Evolutionary conservation across 2,329 filamentous ascomycete genomes (phyloP), one percentile per base, ranked within the genome.

Genomic region (Pestalotiopsis sp.): DNA sequence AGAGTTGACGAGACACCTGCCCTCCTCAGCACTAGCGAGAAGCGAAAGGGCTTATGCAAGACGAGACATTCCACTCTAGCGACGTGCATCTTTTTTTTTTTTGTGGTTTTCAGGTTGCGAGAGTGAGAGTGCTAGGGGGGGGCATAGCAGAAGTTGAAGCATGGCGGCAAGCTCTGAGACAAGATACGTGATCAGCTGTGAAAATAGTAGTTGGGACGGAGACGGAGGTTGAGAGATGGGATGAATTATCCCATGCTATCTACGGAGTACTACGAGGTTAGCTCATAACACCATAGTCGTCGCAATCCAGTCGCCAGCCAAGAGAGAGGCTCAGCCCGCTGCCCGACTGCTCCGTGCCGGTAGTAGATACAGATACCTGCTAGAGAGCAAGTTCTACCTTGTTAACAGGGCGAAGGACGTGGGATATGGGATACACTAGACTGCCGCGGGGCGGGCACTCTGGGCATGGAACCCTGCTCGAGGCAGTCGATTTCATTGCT

Each of bases 1-100:
- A 65, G 41, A 65, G 23, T 36, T 25, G 45, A 65, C 39, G 63
- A 65, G 41, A 36, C 49, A 65, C 63, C 63, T 65, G 41, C 41
- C 63, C n/a, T 65, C 20, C 31, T 25, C 23, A 55, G 63, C 41
- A 57, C 63, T 65, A 65, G 49, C 49, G 23, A 38, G 13, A 49
- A 36, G 20, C 31, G 14, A 17, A 14, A 25, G 41, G 62, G 14
- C 36, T 23, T 64, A 23, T 45, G 39, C 39, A 64, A 25, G 41
- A 31, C 38, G 62, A 64, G 39, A 23, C 23, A 20, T 17, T 64
- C 12, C 23, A 20, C 62, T 36, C 27, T n/a, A 23, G 62, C 23
- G 14, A 49, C 11, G 57, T 60, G 23, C 25, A 64, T 49, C 20
- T 36, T 9, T 36, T 36, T 23, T 23, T 23, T 23, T 23, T 23